Evolutionary conservation across 805 yeast genomes (phyloP), one percentile per base, ranked within the genome.

Genomic region (Sporopachydermia lactativora): DNA sequence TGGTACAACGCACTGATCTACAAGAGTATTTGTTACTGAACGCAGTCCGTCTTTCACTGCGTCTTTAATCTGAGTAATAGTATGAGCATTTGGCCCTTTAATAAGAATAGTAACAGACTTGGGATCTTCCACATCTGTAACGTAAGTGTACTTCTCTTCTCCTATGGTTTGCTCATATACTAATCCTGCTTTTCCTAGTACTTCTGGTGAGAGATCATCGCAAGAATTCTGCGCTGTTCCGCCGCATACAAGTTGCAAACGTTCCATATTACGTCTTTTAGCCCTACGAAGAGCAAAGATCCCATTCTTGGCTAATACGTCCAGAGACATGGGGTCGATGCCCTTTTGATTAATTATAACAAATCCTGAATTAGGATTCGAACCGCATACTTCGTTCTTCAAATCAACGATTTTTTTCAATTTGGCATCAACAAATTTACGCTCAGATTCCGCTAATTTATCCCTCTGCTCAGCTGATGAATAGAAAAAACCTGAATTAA

Each of bases 171-270:
- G 84, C 65, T 92, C 96, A 58, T 83, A 83, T 5, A 92, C 95
- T 42, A 73, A 67, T 15, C 97, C 97, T 13, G 96, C 84, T 57
- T 62, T 79, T 17, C 99, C 99, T 45, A 92, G 69, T 4, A 84
- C 68, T 2, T 68, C 71, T 3, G 94, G 85, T 4, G 79, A 54
- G 52, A 92, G 70, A 58, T 89, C 97, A 54, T 92, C 99, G 37
- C 88, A 96, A 11, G 95, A 81, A 62, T 92, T 92, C 64, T 89
- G 96, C 5, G 97, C 97, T 57, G 81, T 92, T 52, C 98, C 99
- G 19, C 96, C 98, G 47, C 95, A 83, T 41, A 86, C 85, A 45
- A 92, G 71, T 64, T 92, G 99, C 57, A 92, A 70, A 59, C 99
- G 78, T 66, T 92, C 99, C 98, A 92, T 89, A 62, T 92, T 92